phyloP scores from a whole-genome alignment of 495 filamentous ascomycete species.

The Amniculicola lignicola region DNA sequence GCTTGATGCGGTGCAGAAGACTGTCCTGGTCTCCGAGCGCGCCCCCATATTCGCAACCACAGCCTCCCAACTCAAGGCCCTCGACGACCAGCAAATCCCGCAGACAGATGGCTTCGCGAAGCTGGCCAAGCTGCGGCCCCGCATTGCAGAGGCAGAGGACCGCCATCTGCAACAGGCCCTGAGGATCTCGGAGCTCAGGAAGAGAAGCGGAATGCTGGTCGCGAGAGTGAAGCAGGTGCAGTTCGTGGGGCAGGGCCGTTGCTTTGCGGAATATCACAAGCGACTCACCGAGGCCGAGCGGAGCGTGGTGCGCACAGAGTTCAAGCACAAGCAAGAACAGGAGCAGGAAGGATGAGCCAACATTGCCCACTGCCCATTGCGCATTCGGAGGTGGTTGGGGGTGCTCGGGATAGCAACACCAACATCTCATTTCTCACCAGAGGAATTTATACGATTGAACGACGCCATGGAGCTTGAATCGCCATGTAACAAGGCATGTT shows the following conservation, averaged over 20 bases:
- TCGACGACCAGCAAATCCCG: constrained; percentile 74
- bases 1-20: constrained; percentile 42
- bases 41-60: constrained; percentile 72
- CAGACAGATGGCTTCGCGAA: constrained; percentile 62
- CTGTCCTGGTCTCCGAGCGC: constrained; percentile 71
- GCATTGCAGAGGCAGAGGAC: constrained; percentile 63
- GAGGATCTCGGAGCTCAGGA: constrained; percentile 67
- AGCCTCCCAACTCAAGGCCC: constrained; percentile 73
- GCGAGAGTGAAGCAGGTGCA: constrained; percentile 77
- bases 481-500: too few species aligned
- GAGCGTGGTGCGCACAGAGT: constrained; percentile 59
- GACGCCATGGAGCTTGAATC: too few species aligned
- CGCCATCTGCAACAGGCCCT: constrained; percentile 68
- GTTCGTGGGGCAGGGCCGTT: constrained; percentile 64
- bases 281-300: constrained; percentile 65
- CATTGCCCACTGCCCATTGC: too few species aligned
- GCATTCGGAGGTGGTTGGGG: too few species aligned
- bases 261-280: constrained; percentile 71
- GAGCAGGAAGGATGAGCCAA: constrained; percentile 10
- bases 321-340: constrained; percentile 36
- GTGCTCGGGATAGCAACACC: too few species aligned
- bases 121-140: constrained; percentile 66
- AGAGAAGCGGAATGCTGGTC: constrained; percentile 68
- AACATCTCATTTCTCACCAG: too few species aligned
- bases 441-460: too few species aligned